Conservation (phyloP, 2,329 filamentous ascomycete species). For the Paraphoma chrysanthemicola region DNA sequence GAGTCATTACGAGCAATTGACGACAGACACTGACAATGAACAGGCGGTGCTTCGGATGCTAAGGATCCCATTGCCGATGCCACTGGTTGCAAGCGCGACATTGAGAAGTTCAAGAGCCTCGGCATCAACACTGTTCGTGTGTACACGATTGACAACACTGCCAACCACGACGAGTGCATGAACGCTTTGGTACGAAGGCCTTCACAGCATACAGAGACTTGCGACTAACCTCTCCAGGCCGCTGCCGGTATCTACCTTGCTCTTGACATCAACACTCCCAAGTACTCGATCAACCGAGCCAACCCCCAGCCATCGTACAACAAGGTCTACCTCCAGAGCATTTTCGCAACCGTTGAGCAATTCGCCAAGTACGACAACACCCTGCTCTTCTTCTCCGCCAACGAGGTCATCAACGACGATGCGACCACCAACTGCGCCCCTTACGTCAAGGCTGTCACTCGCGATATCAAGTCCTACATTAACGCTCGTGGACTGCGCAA, state of each 20-base stretch:
- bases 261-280: conserved; percentile 88
- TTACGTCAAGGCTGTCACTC: conserved; percentile 75
- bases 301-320: conserved; percentile 83
- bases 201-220: too few species aligned
- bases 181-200: conserved; percentile 57
- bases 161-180: conserved; percentile 87
- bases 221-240: conserved; percentile 44
- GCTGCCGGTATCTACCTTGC: conserved; percentile 92
- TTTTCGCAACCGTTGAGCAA: conserved; percentile 87
- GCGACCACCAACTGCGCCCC: conserved; percentile 69
- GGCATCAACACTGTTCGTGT: conserved; percentile 92
- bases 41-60: conserved; percentile 66
- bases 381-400: conserved; percentile 81
- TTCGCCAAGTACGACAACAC: conserved; percentile 87
- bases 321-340: conserved; percentile 79
- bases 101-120: conserved; percentile 80
- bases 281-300: conserved; percentile 84
- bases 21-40: conserved; percentile 16
- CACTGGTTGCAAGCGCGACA: conserved; percentile 76
- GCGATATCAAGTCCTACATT: conserved; percentile 83
- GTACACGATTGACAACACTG: conserved; percentile 89
- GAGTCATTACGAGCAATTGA: not conserved
- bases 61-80: conserved; percentile 79
- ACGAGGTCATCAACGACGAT: conserved; percentile 77
- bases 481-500: conserved; percentile 70